These are phyloP conservation scores for Hexamita inflata DNA, from an alignment of 208 protist species.

Conservation along the genomic window DNA sequence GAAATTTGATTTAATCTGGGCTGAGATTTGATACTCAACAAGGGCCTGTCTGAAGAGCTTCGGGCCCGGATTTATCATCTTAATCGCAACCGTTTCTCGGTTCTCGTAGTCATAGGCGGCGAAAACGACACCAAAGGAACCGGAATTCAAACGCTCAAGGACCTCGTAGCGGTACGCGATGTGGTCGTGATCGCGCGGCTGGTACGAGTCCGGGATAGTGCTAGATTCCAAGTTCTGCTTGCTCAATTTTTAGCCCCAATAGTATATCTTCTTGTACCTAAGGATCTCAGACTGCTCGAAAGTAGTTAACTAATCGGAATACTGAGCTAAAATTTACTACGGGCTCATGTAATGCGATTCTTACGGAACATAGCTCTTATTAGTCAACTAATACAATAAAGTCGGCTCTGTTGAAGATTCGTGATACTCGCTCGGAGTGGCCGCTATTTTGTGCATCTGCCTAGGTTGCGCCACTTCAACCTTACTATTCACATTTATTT, in stretches of 20 bases:
- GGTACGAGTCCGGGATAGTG: constrained; percentile 69
- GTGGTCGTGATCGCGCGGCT: constrained; percentile 70
- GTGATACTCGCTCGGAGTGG: too few species aligned
- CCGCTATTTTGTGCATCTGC: too few species aligned
- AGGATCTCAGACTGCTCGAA: constrained; percentile 62
- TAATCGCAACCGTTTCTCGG: constrained; percentile 33
- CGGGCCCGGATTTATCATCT: constrained; percentile 48
- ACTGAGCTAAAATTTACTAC: too few species aligned
- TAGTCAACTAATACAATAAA: too few species aligned
- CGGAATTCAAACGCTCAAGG: constrained; percentile 57
- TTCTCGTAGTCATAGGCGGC: constrained; percentile 43
- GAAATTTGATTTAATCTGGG: too few species aligned
- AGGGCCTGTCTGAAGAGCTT: constrained; percentile 37
- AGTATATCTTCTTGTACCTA: constrained; percentile 58
- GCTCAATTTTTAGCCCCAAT: constrained; percentile 52
- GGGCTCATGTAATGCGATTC: too few species aligned
- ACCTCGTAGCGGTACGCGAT: constrained; percentile 65
- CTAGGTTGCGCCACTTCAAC: too few species aligned
- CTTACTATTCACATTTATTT: too few species aligned
- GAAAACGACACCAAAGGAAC: constrained; percentile 72
- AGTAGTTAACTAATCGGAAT: too few species aligned
- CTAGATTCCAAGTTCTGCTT: constrained; percentile 40
- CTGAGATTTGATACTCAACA: constrained; percentile 41
- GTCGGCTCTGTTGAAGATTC: too few species aligned
- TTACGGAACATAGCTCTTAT: too few species aligned